Evolutionary conservation across 2,329 filamentous ascomycete genomes (phyloP).

Genomic region (Colletotrichum spinosum): DNA sequence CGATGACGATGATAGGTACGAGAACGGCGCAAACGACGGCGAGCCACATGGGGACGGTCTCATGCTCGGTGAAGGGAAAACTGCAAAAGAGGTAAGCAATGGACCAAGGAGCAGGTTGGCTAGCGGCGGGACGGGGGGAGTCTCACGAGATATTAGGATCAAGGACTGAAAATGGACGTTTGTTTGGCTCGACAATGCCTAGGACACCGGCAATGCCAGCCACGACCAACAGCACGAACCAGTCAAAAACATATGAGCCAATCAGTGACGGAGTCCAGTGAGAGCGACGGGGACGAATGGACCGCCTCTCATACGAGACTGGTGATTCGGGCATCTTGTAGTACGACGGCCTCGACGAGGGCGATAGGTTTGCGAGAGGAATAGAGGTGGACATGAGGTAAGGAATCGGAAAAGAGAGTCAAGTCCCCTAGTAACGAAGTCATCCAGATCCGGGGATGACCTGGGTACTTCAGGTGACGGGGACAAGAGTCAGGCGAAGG

Average conservation of each 20-base stretch:
- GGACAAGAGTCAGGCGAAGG: neutral
- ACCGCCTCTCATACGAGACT: conserved; percentile 24
- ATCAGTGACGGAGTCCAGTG: conserved; percentile 49
- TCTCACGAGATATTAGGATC: conserved; percentile 81
- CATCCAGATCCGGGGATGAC: conserved; percentile 19
- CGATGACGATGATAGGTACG: conserved; percentile 75
- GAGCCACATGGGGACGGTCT: conserved; percentile 77
- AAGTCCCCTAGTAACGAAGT: conserved; percentile 16
- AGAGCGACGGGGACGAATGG: conserved; percentile 23
- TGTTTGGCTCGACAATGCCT: conserved; percentile 70
- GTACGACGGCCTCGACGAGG: conserved; percentile 36
- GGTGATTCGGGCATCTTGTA: conserved; percentile 48
- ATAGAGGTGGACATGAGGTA: conserved; percentile 39
- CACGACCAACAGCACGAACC: conserved; percentile 73
- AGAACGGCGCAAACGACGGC: conserved; percentile 73
- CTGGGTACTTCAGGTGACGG: conserved; percentile 35
- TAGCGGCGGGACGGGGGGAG: conserved; percentile 1
- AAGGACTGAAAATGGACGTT: conserved; percentile 75
- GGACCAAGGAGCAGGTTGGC: conserved; percentile 9
- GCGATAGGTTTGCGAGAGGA: conserved; percentile 33
- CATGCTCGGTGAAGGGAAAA: conserved; percentile 76
- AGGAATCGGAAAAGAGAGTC: conserved; percentile 10
- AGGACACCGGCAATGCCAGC: conserved; percentile 70
- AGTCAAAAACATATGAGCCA: conserved; percentile 80
- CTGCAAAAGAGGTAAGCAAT: conserved; percentile 49